phyloP scores from a whole-genome alignment of 1,139 yeast species.

The Tardiomyces digboiensis region DNA sequence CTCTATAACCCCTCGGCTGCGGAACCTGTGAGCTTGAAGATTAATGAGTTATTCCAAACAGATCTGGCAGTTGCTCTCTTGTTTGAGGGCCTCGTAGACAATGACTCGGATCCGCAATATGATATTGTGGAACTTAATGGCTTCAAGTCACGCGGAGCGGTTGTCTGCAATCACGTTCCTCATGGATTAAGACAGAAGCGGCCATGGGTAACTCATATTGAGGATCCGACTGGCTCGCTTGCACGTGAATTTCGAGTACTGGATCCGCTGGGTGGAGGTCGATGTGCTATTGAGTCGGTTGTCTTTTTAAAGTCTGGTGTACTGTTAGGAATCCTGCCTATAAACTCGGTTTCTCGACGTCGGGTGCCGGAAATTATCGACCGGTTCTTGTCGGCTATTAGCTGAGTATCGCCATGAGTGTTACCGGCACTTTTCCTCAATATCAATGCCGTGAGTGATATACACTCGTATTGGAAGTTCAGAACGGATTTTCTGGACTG shows the following conservation, averaged over 20 bases:
- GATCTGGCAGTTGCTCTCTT: not conserved
- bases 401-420: too few species aligned
- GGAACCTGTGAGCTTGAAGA: not conserved
- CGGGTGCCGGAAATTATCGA: not conserved
- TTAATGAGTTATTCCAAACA: not conserved
- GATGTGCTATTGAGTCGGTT: conserved; percentile 9
- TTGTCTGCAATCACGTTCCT: not conserved
- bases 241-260: conserved; percentile 13
- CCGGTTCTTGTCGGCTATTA: not conserved
- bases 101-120: not conserved
- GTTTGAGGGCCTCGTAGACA: not conserved
- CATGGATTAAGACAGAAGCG: not conserved
- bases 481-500: too few species aligned
- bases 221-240: conserved; percentile 11
- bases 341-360: not conserved
- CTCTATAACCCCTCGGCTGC: not conserved
- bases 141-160: not conserved
- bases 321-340: not conserved
- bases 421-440: too few species aligned
- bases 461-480: too few species aligned
- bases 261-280: conserved; percentile 15
- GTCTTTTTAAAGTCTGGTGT: conserved; percentile 10
- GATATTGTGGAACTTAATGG: not conserved
- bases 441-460: too few species aligned
- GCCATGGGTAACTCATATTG: conserved; percentile 6